Base-by-base conservation (phyloP, 306 rosid species). In the Corylus avellana region DNA sequence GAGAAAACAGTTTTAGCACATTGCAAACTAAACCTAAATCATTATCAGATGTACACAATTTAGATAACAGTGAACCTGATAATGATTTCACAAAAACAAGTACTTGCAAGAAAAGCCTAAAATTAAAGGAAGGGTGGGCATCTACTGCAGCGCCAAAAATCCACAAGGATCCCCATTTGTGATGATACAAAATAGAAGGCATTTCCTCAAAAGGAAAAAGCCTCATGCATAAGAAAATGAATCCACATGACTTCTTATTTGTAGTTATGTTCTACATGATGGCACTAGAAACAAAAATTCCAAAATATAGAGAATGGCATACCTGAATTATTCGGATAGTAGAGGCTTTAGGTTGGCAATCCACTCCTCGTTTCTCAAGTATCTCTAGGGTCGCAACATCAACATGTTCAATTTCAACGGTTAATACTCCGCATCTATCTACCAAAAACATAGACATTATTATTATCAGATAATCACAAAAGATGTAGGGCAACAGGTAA, bases 291-390 rank as follows among this genome's bases (percentile, higher is more conserved):
- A 22, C 29, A 48, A 68, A 69, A 69, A 7, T 22, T 12, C 10
- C 0, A n/a, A 62, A 22, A 72, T 12, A 59, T 1, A 58, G 68
- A 67, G 70, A 49, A n/a, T 62, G 35, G 27, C 73, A 75, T 51
- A 89, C 98, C 89, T 95, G 96, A 72, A 95, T 95, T 27, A 90
- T 89, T 79, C 98, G 84, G 42, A 95, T 76, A 46, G 99, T 91
- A 61, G 94, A 93, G 75, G 98, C 94, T 83, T 87, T 90, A 0
- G 99, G 99, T 79, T 95, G 97, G 81, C 98, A 92, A 49, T 89
- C 94, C 29, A 95, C 88, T 82, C 99, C 99, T 77, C 87, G 91
- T 57, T 86, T 88, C 90, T 95, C 99, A 80, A 95, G 99, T 84
- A 81, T 95, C 90, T 93, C 98, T 70, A 95, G 55, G 3, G 98